A percentile compares a stretch with the other conserved stretches of the same genome.
Conservation (phyloP, 192 early-diverging fungal genomes). For the Umbelopsis ramanniana region DNA sequence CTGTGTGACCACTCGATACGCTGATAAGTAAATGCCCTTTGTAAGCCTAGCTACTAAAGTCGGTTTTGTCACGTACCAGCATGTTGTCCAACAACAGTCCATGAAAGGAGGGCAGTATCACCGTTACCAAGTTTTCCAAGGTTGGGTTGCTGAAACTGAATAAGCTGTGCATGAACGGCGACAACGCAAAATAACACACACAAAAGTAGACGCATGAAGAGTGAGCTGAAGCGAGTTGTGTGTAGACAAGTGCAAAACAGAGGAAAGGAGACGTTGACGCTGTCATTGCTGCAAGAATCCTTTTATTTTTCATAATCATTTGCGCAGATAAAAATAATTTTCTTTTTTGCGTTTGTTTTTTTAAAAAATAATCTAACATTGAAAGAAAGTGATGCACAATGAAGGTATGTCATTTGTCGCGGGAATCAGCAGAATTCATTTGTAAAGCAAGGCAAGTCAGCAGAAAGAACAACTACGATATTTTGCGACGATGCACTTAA, state of each 20-base stretch:
- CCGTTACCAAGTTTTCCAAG: background rate
- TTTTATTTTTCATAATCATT: too few species aligned
- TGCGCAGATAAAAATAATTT: too few species aligned
- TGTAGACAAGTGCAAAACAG: background rate
- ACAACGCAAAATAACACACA: background rate
- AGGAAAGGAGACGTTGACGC: background rate
- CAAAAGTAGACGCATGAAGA: background rate
- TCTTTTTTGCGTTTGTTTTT: too few species aligned
- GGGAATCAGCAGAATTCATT: too few species aligned
- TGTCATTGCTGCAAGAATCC: background rate
- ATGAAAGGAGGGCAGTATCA: background rate
- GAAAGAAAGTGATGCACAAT: too few species aligned
- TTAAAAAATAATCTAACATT: too few species aligned
- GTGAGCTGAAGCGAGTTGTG: background rate
- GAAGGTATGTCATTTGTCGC: too few species aligned
- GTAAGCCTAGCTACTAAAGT: too few species aligned
- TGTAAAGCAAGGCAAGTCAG: too few species aligned
- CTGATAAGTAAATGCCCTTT: too few species aligned
- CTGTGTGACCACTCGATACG: background rate
- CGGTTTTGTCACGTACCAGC: background rate
- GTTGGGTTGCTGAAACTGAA: background rate
- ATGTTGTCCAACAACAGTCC: background rate
- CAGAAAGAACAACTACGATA: too few species aligned
- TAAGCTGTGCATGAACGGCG: background rate
- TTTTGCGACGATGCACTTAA: too few species aligned